Evolutionary conservation across 1,284 basidiomycete species (phyloP), one percentile per base, ranked within the genome.

Genomic region (Leccinum ponderosum): DNA sequence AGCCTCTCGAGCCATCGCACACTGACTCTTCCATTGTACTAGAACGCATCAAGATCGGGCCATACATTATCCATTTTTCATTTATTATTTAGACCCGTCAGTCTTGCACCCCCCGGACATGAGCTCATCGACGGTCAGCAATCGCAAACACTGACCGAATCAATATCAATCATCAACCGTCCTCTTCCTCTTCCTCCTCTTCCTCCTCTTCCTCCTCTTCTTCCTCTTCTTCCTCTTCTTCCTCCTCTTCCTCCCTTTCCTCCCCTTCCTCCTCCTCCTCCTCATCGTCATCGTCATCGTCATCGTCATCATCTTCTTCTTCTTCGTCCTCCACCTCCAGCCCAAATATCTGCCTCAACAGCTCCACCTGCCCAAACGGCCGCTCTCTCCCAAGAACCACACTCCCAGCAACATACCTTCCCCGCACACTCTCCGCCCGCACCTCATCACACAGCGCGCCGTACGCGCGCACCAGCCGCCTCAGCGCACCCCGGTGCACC

Each of bases 371-470:
- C 56, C 91, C 91, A 77, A 93, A 93, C 14, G 91, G 91, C 69
- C 91, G 76, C 75, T 90, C 88, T 64, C 90, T 85, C n/a, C 93
- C 89, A 47, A 97, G 76, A 64, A 97, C 72, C n/a, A 94, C 96
- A 65, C 89, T 84, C 11, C 87, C 89, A 48, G 94, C 94, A 76
- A 97, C 94, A 72, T 97, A 98, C 69, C 81, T 83, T 64, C 66
- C 70, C 6, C 52, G 62, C 17, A 56, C 62, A 53, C 94, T 94
- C 56, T 70, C 71, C 44, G 92, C 91, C 71, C 86, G 81, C 14
- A 97, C 90, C 63, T 86, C 84, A 39, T 87, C 87, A 67, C 90
- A 93, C 2, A 97, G 77, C 63, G 80, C 73, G 8, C 78, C 80
- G 74, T 97, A 97, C 3, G 87, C 86, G 33, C 76, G 76, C 1